These are phyloP conservation scores for Talaromyces wortmannii DNA, from an alignment of 495 filamentous ascomycete genomes.

Conservation along the genomic window DNA sequence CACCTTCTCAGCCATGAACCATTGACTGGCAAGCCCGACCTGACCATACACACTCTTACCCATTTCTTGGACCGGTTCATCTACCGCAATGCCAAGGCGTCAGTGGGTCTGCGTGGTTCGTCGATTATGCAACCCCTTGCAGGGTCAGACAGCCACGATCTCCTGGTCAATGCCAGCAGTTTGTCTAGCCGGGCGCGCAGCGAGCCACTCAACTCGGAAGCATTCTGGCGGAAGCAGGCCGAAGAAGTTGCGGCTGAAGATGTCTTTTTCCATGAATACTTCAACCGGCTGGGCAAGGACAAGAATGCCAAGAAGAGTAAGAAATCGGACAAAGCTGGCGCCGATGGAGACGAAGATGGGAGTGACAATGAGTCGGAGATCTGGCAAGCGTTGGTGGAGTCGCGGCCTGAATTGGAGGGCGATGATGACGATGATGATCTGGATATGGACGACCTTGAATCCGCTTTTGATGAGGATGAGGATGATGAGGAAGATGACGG, in stretches of 20 bases:
- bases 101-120: conserved; percentile 53
- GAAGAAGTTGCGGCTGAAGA: conserved; percentile 84
- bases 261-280: conserved; percentile 98
- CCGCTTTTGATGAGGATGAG: conserved; percentile 40
- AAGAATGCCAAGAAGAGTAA: conserved; percentile 48
- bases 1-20: conserved; percentile 58
- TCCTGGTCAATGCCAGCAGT: conserved; percentile 55
- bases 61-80: conserved; percentile 97
- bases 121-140: conserved; percentile 96
- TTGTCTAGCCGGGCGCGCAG: conserved; percentile 36
- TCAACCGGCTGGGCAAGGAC: conserved; percentile 68
- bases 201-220: conserved; percentile 69
- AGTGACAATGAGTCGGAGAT: conserved; percentile 62
- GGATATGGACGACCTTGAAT: conserved; percentile 60
- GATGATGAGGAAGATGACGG: conserved; percentile 47
- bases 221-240: conserved; percentile 87
- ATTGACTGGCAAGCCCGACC: conserved; percentile 79
- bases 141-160: conserved; percentile 52
- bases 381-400: conserved; percentile 86
- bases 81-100: conserved; percentile 80
- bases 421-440: conserved; percentile 56
- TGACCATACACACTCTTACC: conserved; percentile 78
- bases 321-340: conserved; percentile 37
- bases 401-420: conserved; percentile 69
- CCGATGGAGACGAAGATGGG: conserved; percentile 13